These are phyloP conservation scores for Vanderwaltozyma verrucispora DNA, from an alignment of 805 yeast species.

Conservation along the genomic window DNA sequence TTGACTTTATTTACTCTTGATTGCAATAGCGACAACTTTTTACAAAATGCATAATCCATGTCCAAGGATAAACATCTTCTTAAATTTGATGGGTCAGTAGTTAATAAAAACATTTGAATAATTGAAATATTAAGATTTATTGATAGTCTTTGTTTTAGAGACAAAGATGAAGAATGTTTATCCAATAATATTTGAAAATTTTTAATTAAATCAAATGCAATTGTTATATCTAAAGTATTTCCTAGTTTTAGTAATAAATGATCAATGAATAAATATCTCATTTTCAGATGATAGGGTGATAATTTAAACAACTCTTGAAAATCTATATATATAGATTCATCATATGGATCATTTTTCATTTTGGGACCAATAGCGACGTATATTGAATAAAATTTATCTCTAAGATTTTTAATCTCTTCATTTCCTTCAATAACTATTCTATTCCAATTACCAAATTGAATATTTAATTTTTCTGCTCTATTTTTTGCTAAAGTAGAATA, in stretches of 20 bases:
- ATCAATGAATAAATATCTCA: constrained; percentile 20
- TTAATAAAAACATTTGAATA: constrained; percentile 41
- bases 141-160: constrained; percentile 19
- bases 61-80: constrained; percentile 68
- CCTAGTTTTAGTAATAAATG: constrained; percentile 13
- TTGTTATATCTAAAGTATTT: constrained; percentile 20
- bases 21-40: constrained; percentile 41
- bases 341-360: constrained; percentile 7
- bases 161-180: constrained; percentile 18
- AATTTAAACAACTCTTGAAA: constrained; percentile 29
- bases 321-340: constrained; percentile 19
- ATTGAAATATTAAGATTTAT: constrained; percentile 26
- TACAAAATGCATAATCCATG: constrained; percentile 59
- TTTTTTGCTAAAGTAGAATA: constrained; percentile 37
- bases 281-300: constrained; percentile 35
- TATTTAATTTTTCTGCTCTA: constrained; percentile 38
- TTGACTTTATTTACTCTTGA: constrained; percentile 32
- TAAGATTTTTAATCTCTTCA: background rate
- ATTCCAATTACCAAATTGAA: constrained; percentile 43
- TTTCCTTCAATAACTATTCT: constrained; percentile 20
- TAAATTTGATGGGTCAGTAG: constrained; percentile 44
- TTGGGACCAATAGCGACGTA: constrained; percentile 1
- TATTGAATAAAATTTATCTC: constrained; percentile 8
- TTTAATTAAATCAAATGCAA: constrained; percentile 16
- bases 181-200: constrained; percentile 18